phyloP scores from a whole-genome alignment of 208 protist genomes.

The Wallacemonas sp. region DNA sequence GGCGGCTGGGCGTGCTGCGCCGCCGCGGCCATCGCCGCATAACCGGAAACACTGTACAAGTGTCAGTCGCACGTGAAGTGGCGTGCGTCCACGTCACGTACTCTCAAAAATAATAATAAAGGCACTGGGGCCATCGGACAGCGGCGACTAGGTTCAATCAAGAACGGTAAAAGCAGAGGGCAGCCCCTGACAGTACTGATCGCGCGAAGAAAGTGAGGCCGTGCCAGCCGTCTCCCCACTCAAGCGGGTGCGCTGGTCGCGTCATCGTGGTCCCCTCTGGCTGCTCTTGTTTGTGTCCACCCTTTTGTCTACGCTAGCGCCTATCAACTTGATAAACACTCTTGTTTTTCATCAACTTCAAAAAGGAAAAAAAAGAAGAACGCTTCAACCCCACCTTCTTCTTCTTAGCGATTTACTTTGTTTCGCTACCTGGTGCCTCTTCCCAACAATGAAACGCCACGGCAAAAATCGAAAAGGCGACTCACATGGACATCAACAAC shows the following conservation, averaged over 20 bases:
- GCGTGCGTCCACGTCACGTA: not conserved
- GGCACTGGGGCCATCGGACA: not conserved
- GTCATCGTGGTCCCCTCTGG: too few relatives aligned
- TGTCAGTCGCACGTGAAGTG: not conserved
- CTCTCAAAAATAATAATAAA: not conserved
- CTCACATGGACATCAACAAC: too few relatives aligned
- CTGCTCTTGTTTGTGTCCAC: slow-evolving; percentile 11
- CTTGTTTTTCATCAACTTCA: slow-evolving; percentile 12
- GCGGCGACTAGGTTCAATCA: not conserved
- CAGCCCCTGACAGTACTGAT: not conserved
- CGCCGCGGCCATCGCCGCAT: slow-evolving; percentile 13
- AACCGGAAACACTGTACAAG: not conserved
- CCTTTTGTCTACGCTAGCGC: too few relatives aligned
- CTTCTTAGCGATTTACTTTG: not conserved
- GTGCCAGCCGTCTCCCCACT: too few relatives aligned
- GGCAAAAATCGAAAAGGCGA: too few relatives aligned
- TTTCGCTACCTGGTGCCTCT: not conserved
- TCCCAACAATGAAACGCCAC: too few relatives aligned
- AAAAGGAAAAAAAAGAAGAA: slow-evolving; percentile 8
- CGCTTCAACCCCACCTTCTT: not conserved
- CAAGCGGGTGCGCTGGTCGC: too few relatives aligned
- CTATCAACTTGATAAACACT: too few relatives aligned
- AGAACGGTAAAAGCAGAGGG: not conserved
- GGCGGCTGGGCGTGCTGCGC: slow-evolving; percentile 34
- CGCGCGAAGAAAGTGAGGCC: too few relatives aligned